Conservation (phyloP, 371 early-diverging fungal genomes). For the Rhizopus arrhizus region DNA sequence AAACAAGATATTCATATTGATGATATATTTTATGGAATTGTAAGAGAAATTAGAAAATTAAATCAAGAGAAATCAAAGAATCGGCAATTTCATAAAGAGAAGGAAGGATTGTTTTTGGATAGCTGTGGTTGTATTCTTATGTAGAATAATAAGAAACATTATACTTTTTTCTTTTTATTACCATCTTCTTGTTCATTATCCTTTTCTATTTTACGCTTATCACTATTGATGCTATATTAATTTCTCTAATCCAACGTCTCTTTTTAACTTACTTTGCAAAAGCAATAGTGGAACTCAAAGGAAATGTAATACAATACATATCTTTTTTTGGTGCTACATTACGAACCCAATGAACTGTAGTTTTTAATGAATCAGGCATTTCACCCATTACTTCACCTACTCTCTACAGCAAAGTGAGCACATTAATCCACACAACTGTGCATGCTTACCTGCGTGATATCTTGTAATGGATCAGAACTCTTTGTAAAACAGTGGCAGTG, state of each 20-base stretch:
- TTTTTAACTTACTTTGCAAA: constrained; percentile 36
- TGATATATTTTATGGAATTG: constrained; percentile 87
- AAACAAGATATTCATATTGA: constrained; percentile 60
- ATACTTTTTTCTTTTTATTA: background rate
- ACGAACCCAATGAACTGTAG: constrained; percentile 76
- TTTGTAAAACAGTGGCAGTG: constrained; percentile 96
- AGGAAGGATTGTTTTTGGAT: background rate
- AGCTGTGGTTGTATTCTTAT: constrained; percentile 4
- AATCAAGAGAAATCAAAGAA: constrained; percentile 57
- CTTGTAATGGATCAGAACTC: constrained; percentile 68
- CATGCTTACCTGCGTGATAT: constrained; percentile 63
- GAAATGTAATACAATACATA: constrained; percentile 94
- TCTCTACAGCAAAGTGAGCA: constrained; percentile 31
- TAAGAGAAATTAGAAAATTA: constrained; percentile 81
- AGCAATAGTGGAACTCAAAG: constrained; percentile 62
- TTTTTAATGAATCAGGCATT: constrained; percentile 47
- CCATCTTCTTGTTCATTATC: constrained; percentile 14
- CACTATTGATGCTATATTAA: constrained; percentile 7
- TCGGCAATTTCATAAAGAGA: background rate
- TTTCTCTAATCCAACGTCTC: background rate
- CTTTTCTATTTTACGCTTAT: constrained; percentile 31
- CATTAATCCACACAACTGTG: constrained; percentile 47
- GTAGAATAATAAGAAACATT: background rate
- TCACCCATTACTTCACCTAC: constrained; percentile 58
- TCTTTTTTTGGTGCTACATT: constrained; percentile 97